Evolutionary conservation across 2,329 filamentous ascomycete genomes (phyloP).

Genomic region (Aspergillus unguis): DNA sequence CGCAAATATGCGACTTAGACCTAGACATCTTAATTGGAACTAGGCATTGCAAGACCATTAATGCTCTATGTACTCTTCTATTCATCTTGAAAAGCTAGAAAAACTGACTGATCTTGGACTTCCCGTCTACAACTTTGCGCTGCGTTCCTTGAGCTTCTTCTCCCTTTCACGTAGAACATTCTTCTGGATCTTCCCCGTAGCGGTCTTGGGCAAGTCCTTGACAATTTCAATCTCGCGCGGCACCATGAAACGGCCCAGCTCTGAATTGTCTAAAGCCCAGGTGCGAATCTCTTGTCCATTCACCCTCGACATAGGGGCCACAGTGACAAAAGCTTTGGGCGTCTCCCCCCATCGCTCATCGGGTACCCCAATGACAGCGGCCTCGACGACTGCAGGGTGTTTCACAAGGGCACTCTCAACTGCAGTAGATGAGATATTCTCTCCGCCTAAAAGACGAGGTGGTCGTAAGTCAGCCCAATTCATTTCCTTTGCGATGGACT

Average conservation of each 20-base stretch:
- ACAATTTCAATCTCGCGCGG: conserved; percentile 72
- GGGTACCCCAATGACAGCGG: conserved; percentile 79
- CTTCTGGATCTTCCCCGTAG: conserved; percentile 95
- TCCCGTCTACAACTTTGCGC: too few species aligned
- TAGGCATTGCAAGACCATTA: too few species aligned
- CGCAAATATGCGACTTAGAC: too few species aligned
- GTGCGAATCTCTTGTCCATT: conserved; percentile 68
- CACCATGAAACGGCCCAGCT: conserved; percentile 89
- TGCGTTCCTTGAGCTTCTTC: conserved; percentile 35
- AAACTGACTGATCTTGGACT: too few species aligned
- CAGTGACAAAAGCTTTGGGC: conserved; percentile 90
- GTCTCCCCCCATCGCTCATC: conserved; percentile 93
- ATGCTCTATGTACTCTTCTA: too few species aligned
- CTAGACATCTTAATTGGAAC: too few species aligned
- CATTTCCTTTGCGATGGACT: background rate
- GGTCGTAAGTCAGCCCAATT: too few species aligned
- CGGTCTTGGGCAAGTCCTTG: conserved; percentile 89
- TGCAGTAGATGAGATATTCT: conserved; percentile 94
- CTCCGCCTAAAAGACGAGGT: conserved; percentile 61
- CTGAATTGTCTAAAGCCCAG: conserved; percentile 78
- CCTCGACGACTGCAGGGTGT: conserved; percentile 86
- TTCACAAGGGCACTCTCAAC: conserved; percentile 85
- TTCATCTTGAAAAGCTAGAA: too few species aligned
- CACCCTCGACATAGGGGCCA: conserved; percentile 63
- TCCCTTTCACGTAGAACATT: conserved; percentile 88